phyloP scores from a whole-genome alignment of 1,284 basidiomycete species.

The Farysia itapuensis region DNA sequence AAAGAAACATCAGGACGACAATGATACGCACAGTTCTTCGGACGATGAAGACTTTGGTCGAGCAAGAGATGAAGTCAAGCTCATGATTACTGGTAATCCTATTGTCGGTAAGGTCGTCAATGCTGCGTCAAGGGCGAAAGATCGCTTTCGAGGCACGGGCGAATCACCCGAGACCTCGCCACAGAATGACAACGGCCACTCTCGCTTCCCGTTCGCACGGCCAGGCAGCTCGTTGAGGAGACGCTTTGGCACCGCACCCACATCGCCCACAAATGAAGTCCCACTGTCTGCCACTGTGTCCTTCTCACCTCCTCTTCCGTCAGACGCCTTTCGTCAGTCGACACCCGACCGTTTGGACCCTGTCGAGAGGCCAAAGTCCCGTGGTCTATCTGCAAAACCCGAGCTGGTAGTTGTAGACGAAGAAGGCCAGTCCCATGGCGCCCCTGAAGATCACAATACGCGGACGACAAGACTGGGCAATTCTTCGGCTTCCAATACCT shows the following conservation, averaged over 20 bases:
- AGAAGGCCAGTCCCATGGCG: slow-evolving; percentile 18
- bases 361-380: no score
- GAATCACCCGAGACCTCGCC: slow-evolving; percentile 17
- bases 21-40: slow-evolving; percentile 9
- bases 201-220: slow-evolving; percentile 17
- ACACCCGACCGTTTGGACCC: not conserved
- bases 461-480: no score
- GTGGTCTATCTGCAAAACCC: slow-evolving; percentile 2
- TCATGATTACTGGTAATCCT: slow-evolving; percentile 42
- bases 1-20: slow-evolving; percentile 13
- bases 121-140: slow-evolving; percentile 10
- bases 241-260: slow-evolving; percentile 6
- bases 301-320: slow-evolving; percentile 2
- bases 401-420: slow-evolving; percentile 33
- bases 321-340: slow-evolving; percentile 1
- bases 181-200: slow-evolving; percentile 9
- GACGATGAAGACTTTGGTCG: not conserved
- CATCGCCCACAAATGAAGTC: not conserved
- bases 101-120: slow-evolving; percentile 25
- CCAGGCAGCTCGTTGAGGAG: slow-evolving; percentile 12
- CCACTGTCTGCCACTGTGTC: not conserved
- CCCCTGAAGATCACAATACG: no score
- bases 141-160: slow-evolving; percentile 6
- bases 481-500: slow-evolving; percentile 8
- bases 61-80: slow-evolving; percentile 29